Base-by-base conservation (phyloP, 805 yeast genomes). In the Cyberlindnera xylosilytica region DNA sequence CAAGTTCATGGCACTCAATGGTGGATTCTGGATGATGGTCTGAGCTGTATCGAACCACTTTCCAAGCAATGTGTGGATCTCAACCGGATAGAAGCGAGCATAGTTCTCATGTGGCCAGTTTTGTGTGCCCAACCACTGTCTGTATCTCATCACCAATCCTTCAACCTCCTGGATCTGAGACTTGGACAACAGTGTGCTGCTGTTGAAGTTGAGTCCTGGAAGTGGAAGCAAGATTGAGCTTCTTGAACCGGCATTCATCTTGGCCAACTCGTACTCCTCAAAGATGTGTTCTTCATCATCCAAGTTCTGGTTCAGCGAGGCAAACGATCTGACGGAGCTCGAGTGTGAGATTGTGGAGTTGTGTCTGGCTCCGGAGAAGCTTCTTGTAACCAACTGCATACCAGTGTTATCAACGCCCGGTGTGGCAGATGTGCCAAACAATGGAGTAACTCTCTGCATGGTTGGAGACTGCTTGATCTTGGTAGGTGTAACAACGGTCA, bases 31-130 rank as follows among this genome's bases (percentile, higher is more conserved):
- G 1, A 52, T 31, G 11, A 42, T 70, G 15, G 77, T 70, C 45
- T 80, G 70, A 51, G 73, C 75, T 47, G 73, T 75, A 8, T 75
- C 64, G 20, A 70, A 76, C 85, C 87, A 81, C 45, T 73, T 71
- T 41, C 72, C 77, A 34, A 59, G 39, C 39, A 61, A 20, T 4
- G 47, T 36, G 6, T 38, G 33, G 17, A 54, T 36, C n/a, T 56
- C 61, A 20, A 54, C 37, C 4, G 63, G 57, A 12, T 47, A 41
- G 42, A 49, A 58, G 7, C 46, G 44, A 13, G 49, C 26, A 38
- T 41, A 17, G 24, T 46, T 47, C n/a, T 45, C 49, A 37, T 47
- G 46, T 10, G 57, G 52, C 58, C 63, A 59, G 18, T 29, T 11
- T 10, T 45, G 32, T 3, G 53, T 36, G 1, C 60, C 56, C 38